Percentiles rank a stretch among this genome's conserved stretches.
Conservation (phyloP, 345 rosid genomes). For the Citrus trifoliata region DNA sequence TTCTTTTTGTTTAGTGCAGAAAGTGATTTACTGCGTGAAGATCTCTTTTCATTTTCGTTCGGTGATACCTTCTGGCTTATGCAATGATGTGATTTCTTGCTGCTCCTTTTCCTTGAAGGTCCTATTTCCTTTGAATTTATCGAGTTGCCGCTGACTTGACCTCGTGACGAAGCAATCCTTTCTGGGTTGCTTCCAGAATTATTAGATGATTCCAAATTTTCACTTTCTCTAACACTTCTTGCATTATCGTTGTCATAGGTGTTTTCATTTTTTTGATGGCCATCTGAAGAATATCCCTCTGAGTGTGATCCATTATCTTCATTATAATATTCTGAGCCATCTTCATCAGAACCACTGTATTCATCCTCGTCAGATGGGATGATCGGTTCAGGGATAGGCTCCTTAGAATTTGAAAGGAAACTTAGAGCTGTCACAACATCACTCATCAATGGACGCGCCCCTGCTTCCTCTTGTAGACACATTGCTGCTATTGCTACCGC, state of each 20-base stretch:
- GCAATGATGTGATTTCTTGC: neutral
- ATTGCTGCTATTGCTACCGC: constrained; percentile 84
- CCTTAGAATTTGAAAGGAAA: constrained; percentile 52
- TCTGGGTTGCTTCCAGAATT: neutral
- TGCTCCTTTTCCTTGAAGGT: neutral
- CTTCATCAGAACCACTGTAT: neutral
- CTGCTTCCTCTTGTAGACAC: constrained; percentile 81
- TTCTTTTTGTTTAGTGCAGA: neutral
- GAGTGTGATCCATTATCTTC: neutral
- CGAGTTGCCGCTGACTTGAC: neutral
- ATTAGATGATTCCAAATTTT: neutral
- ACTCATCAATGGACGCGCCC: constrained; percentile 73
- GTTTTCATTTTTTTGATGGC: no score
- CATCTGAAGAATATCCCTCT: neutral
- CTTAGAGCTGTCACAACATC: constrained; percentile 69
- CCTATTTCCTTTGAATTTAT: neutral
- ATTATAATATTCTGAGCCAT: neutral
- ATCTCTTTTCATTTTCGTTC: no score
- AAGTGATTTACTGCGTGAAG: constrained; percentile 1
- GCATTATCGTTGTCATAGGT: neutral
- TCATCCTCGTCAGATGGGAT: neutral
- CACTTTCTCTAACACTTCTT: no score
- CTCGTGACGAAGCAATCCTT: neutral
- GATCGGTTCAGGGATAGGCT: constrained; percentile 20
- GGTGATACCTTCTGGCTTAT: no score